Evolutionary conservation across 2,329 filamentous ascomycete genomes (phyloP).

Genomic region (Xylaria sp.): DNA sequence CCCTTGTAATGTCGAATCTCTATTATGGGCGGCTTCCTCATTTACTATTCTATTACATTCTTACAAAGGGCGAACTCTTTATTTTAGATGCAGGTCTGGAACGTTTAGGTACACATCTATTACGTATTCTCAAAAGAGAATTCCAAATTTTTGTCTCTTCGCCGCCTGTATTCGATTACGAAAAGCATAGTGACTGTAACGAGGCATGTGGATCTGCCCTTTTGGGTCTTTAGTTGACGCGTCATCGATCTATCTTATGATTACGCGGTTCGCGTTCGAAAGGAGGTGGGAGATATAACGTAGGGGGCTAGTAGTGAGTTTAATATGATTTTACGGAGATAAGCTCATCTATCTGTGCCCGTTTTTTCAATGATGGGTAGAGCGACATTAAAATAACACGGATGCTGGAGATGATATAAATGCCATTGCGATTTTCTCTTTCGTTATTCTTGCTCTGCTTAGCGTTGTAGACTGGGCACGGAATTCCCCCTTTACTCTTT

Average conservation of each 20-base stretch:
- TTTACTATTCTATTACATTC: slow-evolving; percentile 31
- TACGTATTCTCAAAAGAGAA: slow-evolving; percentile 14
- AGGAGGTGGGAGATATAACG: not conserved
- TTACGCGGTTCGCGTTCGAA: not conserved
- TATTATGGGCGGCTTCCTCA: slow-evolving; percentile 25
- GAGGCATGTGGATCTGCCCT: not conserved
- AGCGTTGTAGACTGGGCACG: too few species aligned
- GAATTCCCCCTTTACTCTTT: too few species aligned
- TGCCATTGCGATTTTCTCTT: not conserved
- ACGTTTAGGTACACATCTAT: slow-evolving; percentile 31
- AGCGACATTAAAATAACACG: not conserved
- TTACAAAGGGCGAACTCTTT: slow-evolving; percentile 10
- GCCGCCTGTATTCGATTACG: not conserved
- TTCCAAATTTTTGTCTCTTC: not conserved
- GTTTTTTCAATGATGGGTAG: not conserved
- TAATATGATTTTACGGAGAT: not conserved
- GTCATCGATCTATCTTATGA: not conserved
- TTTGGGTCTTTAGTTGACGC: not conserved
- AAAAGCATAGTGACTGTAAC: slow-evolving; percentile 1
- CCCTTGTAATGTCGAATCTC: slow-evolving; percentile 43
- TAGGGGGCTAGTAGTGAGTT: too few species aligned
- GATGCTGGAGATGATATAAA: not conserved
- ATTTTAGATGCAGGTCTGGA: slow-evolving; percentile 27
- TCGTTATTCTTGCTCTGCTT: too few species aligned
- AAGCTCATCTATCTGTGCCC: not conserved